Percentiles rank a stretch among this genome's conserved stretches.
phyloP scores from a whole-genome alignment of 1,284 basidiomycete genomes.

The Peniophora sp. region DNA sequence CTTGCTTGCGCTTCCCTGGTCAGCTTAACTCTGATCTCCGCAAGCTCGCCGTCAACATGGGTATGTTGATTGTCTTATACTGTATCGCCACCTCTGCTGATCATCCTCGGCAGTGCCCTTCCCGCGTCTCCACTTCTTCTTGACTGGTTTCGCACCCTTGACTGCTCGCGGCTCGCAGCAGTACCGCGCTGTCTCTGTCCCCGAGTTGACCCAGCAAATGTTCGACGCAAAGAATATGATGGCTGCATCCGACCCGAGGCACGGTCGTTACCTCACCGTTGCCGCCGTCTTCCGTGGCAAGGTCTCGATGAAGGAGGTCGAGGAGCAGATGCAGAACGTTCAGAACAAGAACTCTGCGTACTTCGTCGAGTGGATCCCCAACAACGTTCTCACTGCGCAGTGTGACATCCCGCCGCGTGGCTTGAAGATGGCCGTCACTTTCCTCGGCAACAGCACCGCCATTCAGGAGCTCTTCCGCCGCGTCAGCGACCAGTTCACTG shows the following conservation, averaged over 20 bases:
- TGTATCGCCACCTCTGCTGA: background rate
- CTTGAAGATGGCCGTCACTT: conserved; percentile 94
- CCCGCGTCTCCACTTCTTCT: conserved; percentile 99
- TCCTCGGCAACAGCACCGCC: conserved; percentile 95
- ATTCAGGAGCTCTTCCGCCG: conserved; percentile 98
- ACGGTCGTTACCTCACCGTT: conserved; percentile 92
- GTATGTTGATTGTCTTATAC: conserved; percentile 31
- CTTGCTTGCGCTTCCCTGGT: conserved; percentile 96
- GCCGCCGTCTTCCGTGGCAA: conserved; percentile 98
- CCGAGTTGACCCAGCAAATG: conserved; percentile 97
- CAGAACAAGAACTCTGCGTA: conserved; percentile 97
- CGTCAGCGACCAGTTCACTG: conserved; percentile 94
- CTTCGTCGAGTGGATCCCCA: conserved; percentile 99
- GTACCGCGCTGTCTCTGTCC: conserved; percentile 92
- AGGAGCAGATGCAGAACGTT: conserved; percentile 97
- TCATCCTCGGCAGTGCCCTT: conserved; percentile 63
- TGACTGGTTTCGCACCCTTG: conserved; percentile 94
- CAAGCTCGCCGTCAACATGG: conserved; percentile 99
- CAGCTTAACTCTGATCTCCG: conserved; percentile 97
- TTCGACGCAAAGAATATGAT: conserved; percentile 99
- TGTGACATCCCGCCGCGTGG: conserved; percentile 93
- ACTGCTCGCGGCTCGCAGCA: conserved; percentile 90
- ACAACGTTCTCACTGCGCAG: conserved; percentile 94
- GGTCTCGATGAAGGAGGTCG: conserved; percentile 98
- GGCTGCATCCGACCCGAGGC: conserved; percentile 91